Evolutionary conservation across 2,329 filamentous ascomycete species (phyloP).

Genomic region (Trichoderma atroviride): DNA sequence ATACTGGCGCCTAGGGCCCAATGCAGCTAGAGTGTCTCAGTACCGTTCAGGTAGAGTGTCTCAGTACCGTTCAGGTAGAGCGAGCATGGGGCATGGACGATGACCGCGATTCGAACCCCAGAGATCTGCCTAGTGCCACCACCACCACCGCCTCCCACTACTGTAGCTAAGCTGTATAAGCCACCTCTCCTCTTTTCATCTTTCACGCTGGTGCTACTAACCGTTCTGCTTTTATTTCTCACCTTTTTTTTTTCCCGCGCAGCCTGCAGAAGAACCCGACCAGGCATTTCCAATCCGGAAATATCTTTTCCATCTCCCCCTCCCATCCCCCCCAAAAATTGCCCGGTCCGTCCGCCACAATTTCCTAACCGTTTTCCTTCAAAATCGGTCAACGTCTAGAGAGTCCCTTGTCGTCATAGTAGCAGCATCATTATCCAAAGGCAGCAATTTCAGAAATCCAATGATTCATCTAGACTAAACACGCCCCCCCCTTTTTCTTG

Average conservation of each 20-base stretch:
- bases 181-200: background rate
- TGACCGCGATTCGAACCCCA: background rate
- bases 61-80: background rate
- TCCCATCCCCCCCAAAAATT: background rate
- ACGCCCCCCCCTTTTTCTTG: background rate
- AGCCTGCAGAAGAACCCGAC: no score
- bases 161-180: background rate
- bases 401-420: background rate
- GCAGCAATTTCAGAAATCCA: background rate
- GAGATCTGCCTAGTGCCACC: background rate
- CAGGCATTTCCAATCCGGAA: background rate
- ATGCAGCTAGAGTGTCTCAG: background rate
- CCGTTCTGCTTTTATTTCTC: background rate
- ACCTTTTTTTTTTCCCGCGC: background rate
- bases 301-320: background rate
- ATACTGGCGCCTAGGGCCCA: background rate
- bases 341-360: background rate
- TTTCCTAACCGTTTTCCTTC: slow-evolving; percentile 15
- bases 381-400: background rate
- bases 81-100: background rate
- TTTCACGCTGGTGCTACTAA: background rate
- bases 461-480: background rate
- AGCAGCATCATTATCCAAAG: background rate
- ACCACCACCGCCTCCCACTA: background rate
- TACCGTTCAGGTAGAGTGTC: background rate